A percentile compares a stretch with the other conserved stretches of the same genome.
phyloP scores from a whole-genome alignment of 192 early-diverging fungal species.

The Coemansia sp. region DNA sequence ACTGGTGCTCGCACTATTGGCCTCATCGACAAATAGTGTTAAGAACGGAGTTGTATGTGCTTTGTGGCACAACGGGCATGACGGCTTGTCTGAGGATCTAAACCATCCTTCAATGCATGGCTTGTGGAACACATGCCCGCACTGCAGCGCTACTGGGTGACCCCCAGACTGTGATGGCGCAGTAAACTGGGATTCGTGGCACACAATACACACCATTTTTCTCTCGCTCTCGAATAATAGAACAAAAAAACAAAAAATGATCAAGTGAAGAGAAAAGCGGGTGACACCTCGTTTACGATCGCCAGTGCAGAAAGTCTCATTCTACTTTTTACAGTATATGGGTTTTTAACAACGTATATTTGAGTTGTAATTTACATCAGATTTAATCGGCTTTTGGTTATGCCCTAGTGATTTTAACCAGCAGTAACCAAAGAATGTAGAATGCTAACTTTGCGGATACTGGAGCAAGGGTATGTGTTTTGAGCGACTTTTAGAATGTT shows the following conservation, averaged over 20 bases:
- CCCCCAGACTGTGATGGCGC: background rate
- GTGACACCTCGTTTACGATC: background rate
- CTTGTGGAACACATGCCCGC: constrained; percentile 27
- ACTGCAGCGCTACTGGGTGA: constrained; percentile 14
- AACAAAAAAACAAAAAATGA: background rate
- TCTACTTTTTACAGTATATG: no score
- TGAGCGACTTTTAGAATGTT: no score
- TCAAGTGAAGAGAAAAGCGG: background rate
- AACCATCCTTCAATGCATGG: constrained; percentile 19
- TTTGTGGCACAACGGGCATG: constrained; percentile 17
- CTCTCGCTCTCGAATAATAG: background rate
- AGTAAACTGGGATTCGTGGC: constrained; percentile 26
- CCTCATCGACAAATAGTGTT: constrained; percentile 4
- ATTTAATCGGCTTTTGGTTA: no score
- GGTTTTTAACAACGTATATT: no score
- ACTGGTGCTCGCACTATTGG: background rate
- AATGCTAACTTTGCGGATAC: no score
- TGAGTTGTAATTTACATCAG: no score
- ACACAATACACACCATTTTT: constrained; percentile 21
- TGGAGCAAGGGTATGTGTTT: no score
- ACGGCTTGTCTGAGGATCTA: background rate
- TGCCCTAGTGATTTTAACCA: no score
- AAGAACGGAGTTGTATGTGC: background rate
- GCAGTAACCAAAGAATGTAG: no score
- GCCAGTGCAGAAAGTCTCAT: no score